Conservation (phyloP, 768 basidiomycete species). For the Holtermannia corniformis region DNA sequence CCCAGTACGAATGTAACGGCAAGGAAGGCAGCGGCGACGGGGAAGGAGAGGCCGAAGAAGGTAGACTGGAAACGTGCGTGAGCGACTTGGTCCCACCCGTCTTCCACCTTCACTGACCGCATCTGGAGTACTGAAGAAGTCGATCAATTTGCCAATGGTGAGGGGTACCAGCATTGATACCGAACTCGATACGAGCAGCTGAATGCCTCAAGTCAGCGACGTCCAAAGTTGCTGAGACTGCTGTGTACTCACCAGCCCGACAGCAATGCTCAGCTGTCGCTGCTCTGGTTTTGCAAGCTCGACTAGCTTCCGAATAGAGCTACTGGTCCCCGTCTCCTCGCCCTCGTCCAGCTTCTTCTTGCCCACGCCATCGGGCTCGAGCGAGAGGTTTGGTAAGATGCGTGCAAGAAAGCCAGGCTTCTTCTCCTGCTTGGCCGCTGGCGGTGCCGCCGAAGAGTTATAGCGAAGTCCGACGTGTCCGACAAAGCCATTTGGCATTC, state of each 20-base stretch:
- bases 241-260: slow-evolving; percentile 48
- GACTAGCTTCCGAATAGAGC: slow-evolving; percentile 44
- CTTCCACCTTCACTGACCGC: slow-evolving; percentile 49
- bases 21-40: slow-evolving; percentile 66
- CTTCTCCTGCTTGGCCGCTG: background rate
- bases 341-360: background rate
- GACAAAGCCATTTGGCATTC: too few species aligned
- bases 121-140: slow-evolving; percentile 62
- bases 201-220: slow-evolving; percentile 3
- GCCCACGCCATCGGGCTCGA: background rate
- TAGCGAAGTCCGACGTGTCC: background rate
- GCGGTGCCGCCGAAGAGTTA: background rate
- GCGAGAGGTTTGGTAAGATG: background rate
- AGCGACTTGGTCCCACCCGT: slow-evolving; percentile 45
- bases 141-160: slow-evolving; percentile 86
- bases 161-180: slow-evolving; percentile 90
- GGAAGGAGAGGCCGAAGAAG: slow-evolving; percentile 67
- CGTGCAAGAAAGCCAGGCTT: background rate
- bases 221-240: slow-evolving; percentile 1
- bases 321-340: slow-evolving; percentile 5
- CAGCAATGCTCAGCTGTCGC: slow-evolving; percentile 62
- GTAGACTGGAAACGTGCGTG: slow-evolving; percentile 40
- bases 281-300: slow-evolving; percentile 73
- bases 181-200: slow-evolving; percentile 75
- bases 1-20: slow-evolving; percentile 74